Percentiles rank a stretch among this genome's conserved stretches.
Conservation (phyloP, 148 eudicot species). For the Amaranthus hypochondriacus region DNA sequence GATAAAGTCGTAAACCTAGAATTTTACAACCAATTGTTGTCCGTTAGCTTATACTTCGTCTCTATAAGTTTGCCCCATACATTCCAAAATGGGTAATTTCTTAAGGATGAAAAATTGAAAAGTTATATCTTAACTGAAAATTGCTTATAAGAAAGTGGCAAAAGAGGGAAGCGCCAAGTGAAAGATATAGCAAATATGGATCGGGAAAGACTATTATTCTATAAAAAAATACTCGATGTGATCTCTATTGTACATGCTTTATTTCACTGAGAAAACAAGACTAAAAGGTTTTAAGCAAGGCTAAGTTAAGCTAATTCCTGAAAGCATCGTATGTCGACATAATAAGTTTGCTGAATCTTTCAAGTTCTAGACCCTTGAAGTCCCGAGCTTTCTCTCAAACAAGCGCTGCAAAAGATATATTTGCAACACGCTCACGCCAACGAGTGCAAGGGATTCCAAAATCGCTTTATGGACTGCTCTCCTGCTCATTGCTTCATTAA, state of each 20-base stretch:
- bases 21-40: too few species aligned
- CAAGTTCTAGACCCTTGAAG: constrained; percentile 47
- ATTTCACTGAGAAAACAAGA: not conserved
- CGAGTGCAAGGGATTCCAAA: constrained; percentile 63
- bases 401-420: constrained; percentile 71
- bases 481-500: constrained; percentile 78
- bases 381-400: constrained; percentile 67
- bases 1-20: too few species aligned
- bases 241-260: constrained; percentile 5
- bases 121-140: too few species aligned
- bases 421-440: constrained; percentile 72
- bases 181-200: not conserved
- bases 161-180: not conserved
- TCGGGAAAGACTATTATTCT: not conserved
- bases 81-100: too few species aligned
- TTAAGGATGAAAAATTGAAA: too few species aligned
- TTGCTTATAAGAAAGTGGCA: not conserved
- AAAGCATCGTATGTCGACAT: constrained; percentile 4
- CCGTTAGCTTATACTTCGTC: too few species aligned
- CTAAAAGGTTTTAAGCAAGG: constrained; percentile 10
- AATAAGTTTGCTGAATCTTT: not conserved
- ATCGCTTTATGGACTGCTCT: constrained; percentile 79
- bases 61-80: too few species aligned
- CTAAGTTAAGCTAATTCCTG: constrained; percentile 2
- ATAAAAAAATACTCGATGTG: not conserved